Base-by-base conservation (phyloP, 306 rosid species). In the Prunus padus region DNA sequence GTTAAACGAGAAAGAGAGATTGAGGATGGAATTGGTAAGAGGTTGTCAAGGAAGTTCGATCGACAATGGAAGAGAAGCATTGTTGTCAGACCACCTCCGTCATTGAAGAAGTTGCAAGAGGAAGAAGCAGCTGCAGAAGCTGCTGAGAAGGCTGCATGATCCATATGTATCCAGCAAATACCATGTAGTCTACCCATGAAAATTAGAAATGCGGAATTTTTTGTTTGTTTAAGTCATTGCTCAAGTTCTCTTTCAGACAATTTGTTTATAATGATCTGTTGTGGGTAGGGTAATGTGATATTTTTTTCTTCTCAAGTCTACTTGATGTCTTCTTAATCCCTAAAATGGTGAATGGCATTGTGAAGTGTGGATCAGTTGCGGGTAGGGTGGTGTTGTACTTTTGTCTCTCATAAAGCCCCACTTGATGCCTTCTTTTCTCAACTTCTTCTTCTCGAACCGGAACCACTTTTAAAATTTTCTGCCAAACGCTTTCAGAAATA, bases 1-100 rank as follows among this genome's bases (percentile, higher is more conserved):
- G 96, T 92, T 67, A 90, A 82, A 85, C 87, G 97, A 14, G 99
- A 96, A 88, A 88, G 98, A 85, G 97, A 96, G 85, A 55, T 92
- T 5, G 99, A 92, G 75, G 91, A 89, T 73, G 99, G 99, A 56
- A 88, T 92, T 11, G 80, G 76, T 28, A 96, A 92, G 86, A 83
- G 99, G 77, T 80, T 90, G 80, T 96, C 99, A 25, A 86, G 99
- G 84, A 96, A 96, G 87, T 81, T 92, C 4, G 98, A 96, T 69
- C 82, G 84, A 45, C 65, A 88, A 79, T 92, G 99, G 99, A 92
- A 88, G 96, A 90, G 51, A 71, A 88, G 84, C 88, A 92, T 95
- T 65, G 86, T 95, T 31, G 93, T 88, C 26, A 87, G 84, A 84
- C 97, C 99, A 61, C 92, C 96, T 79, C 96, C 97, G 0, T 87